These are phyloP conservation scores for Mycena rebaudengoi DNA, from an alignment of 768 basidiomycete genomes.

Conservation along the genomic window DNA sequence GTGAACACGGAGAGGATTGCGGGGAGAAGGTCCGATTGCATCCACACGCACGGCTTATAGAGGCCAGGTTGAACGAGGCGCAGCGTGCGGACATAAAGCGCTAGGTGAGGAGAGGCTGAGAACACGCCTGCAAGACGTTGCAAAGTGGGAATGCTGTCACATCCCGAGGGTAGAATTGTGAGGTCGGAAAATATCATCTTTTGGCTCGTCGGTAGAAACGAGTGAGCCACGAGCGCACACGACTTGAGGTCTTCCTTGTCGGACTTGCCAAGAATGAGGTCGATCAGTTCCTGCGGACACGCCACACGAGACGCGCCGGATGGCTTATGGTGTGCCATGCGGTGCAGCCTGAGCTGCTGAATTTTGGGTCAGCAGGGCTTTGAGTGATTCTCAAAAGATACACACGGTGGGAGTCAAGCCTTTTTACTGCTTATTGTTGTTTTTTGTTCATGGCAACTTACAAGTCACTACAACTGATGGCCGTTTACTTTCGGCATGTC, in stretches of 20 bases:
- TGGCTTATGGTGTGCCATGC: not conserved
- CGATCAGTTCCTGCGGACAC: conserved; percentile 6
- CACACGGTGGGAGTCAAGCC: not conserved
- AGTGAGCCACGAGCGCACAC: conserved; percentile 10
- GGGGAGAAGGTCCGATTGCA: conserved; percentile 11
- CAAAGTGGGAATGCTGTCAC: not conserved
- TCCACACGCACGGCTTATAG: conserved; percentile 8
- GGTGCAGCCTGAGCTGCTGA: conserved; percentile 4
- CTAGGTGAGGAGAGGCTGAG: conserved; percentile 7
- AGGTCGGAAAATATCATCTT: conserved; percentile 12
- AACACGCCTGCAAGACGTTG: conserved; percentile 6
- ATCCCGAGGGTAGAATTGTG: conserved; percentile 6
- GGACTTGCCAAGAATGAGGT: not conserved
- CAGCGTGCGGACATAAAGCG: conserved; percentile 1
- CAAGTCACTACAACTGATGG: too few species aligned
- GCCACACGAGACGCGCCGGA: not conserved
- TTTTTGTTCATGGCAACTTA: not conserved
- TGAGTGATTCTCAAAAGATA: conserved; percentile 1
- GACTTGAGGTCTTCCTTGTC: conserved; percentile 5
- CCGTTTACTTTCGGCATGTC: too few species aligned
- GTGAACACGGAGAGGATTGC: not conserved
- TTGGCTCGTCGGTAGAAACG: conserved; percentile 9
- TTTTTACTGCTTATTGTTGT: not conserved
- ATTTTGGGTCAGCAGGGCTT: conserved; percentile 10
- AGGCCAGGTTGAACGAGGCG: conserved; percentile 5